Evolutionary conservation across 225 moss, liverwort and hornwort species (phyloP), one percentile per base, ranked within the genome.

Genomic region (Straminergon stramineum): DNA sequence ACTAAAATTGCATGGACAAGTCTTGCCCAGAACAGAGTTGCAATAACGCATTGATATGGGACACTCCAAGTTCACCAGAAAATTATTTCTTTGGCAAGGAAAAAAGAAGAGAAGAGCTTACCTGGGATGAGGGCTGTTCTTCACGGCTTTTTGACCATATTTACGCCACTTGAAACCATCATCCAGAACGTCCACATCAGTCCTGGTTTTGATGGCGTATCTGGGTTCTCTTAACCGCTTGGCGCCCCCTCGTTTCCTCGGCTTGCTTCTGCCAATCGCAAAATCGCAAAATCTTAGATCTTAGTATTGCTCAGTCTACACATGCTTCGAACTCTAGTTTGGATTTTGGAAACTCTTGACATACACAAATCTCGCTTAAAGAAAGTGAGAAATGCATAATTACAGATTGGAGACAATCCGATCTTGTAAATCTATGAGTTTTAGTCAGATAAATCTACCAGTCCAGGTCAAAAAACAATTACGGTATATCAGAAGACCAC

Each of bases 161-260:
- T 94, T 94, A 20, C 94, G 94, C 94, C 94, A 94, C 90, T 94
- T 94, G 87, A 94, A 94, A 70, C 94, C 94, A 87, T 94, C 94
- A 24, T 94, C 94, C 43, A 94, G 92, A 78, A 94, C 93, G 65
- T 94, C 94, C 85, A 94, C 92, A 30, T 94, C 94, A 11, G 94
- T 94, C 84, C 94, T 88, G 16, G 94, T 94, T 87, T 94, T 94
- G 87, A 94, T 94, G 79, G 94, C 94, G 69, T 93, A 94, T 87
- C 94, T 88, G 32, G 94, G 94, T 82, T 94, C 94, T 83, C 94
- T 75, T 79, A 93, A 82, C 80, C 94, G 90, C 93, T 94, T 94
- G 39, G 94, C 93, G 52, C 90, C 91, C 30, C 93, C 94, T 89
- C 94, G 91, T 85, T 94, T 94, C 80, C 94, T 93, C 20, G 92